Percentiles rank a stretch among this genome's conserved stretches.
These are phyloP conservation scores for Pichia sp. DNA, from an alignment of 1,139 yeast genomes.

Conservation along the genomic window DNA sequence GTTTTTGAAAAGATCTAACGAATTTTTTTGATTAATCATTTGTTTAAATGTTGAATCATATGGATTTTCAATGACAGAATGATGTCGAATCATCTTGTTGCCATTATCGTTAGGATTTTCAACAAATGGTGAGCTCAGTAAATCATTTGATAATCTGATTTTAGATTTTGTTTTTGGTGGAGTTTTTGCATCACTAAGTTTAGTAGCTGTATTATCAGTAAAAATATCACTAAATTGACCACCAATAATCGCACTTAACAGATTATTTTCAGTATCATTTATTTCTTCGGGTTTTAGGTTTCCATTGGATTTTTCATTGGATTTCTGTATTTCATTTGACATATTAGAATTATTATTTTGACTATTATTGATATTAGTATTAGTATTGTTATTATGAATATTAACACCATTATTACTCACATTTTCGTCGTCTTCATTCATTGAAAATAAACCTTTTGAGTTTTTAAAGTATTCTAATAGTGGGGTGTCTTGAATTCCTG, in stretches of 20 bases:
- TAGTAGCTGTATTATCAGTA: slow-evolving; percentile 40
- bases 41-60: slow-evolving; percentile 28
- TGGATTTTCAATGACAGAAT: slow-evolving; percentile 28
- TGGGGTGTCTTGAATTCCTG: slow-evolving; percentile 10
- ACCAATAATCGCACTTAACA: slow-evolving; percentile 27
- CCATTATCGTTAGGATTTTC: slow-evolving; percentile 31
- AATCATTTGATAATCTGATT: slow-evolving; percentile 12
- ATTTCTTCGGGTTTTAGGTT: not conserved
- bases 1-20: slow-evolving; percentile 25
- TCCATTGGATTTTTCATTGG: not conserved
- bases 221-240: slow-evolving; percentile 43
- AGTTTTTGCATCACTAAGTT: slow-evolving; percentile 9
- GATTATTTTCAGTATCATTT: slow-evolving; percentile 3
- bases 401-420: too few species aligned
- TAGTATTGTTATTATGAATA: not conserved
- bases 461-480: slow-evolving; percentile 12
- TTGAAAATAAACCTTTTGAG: slow-evolving; percentile 8
- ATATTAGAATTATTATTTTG: not conserved
- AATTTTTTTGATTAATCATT: slow-evolving; percentile 27
- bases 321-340: not conserved
- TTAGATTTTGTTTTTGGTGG: not conserved
- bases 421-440: slow-evolving; percentile 2
- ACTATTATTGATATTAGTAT: not conserved
- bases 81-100: not conserved
- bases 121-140: slow-evolving; percentile 43